Evolutionary conservation across 2,329 filamentous ascomycete species (phyloP).

Genomic region (Pyrenophora teres): DNA sequence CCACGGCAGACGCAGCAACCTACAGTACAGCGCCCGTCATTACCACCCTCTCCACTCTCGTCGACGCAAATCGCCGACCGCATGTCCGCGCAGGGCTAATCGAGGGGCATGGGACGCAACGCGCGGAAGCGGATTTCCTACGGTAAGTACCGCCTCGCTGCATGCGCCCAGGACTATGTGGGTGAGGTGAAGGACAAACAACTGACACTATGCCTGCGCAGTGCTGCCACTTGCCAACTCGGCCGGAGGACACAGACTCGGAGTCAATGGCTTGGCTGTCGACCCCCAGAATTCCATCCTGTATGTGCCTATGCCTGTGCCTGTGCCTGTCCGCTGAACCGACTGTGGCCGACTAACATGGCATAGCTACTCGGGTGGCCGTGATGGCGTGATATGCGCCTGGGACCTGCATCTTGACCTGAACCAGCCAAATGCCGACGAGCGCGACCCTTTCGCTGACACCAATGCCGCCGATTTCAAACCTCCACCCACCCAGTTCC

Average conservation of each 20-base stretch:
- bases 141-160: constrained; percentile 45
- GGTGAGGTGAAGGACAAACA: constrained; percentile 1
- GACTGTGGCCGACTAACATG: constrained; percentile 14
- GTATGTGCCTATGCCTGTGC: constrained; percentile 62
- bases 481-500: constrained; percentile 58
- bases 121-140: constrained; percentile 60
- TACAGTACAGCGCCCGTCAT: not conserved
- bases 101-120: constrained; percentile 54
- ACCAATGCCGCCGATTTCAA: constrained; percentile 39
- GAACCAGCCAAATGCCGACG: constrained; percentile 29
- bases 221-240: constrained; percentile 75
- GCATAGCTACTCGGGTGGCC: constrained; percentile 86
- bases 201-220: constrained; percentile 41
- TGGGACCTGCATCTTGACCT: constrained; percentile 86
- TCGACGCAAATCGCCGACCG: constrained; percentile 5
- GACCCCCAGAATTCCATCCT: constrained; percentile 82
- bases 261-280: constrained; percentile 91
- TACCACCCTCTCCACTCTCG: not conserved
- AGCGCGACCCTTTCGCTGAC: constrained; percentile 51
- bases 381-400: constrained; percentile 93
- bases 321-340: constrained; percentile 1
- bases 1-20: not conserved
- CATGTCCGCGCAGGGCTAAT: constrained; percentile 25
- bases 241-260: constrained; percentile 84
- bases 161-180: constrained; percentile 4